Evolutionary conservation across 78 protist species (phyloP).

Genomic region (Dictyostelium intermedium): DNA sequence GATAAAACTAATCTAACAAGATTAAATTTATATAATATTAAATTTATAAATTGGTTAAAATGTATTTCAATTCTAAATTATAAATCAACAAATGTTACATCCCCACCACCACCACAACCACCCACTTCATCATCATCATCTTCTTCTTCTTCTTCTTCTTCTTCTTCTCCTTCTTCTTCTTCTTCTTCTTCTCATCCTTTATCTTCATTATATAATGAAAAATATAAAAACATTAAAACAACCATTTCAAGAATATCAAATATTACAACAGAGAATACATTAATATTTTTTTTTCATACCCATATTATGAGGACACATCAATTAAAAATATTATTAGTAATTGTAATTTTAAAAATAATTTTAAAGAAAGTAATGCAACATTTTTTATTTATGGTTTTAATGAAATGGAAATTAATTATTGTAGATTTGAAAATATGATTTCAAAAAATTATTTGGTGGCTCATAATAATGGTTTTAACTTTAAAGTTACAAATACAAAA

Average conservation of each 20-base stretch:
- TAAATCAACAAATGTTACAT: too few species aligned
- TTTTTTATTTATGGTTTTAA: too few species aligned
- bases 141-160: too few species aligned
- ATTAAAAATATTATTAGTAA: not conserved
- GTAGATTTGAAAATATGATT: not conserved
- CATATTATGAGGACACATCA: not conserved
- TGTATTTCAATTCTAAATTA: too few species aligned
- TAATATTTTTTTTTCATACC: not conserved
- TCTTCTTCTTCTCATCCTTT: too few species aligned
- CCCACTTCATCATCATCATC: too few species aligned
- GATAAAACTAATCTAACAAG: not conserved
- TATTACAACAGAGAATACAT: not conserved
- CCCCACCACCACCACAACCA: too few species aligned
- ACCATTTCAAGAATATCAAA: not conserved
- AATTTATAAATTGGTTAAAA: not conserved
- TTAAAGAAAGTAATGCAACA: too few species aligned
- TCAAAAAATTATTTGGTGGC: not conserved
- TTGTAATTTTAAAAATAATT: not conserved
- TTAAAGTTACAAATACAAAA: not conserved
- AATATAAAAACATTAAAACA: not conserved
- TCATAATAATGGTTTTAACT: not conserved
- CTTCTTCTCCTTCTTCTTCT: too few species aligned
- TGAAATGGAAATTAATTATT: not conserved
- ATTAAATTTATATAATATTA: not conserved
- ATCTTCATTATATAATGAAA: too few species aligned